Evolutionary conservation across 192 early-diverging fungal species (phyloP).

Genomic region (Mycoemilia scoparia): DNA sequence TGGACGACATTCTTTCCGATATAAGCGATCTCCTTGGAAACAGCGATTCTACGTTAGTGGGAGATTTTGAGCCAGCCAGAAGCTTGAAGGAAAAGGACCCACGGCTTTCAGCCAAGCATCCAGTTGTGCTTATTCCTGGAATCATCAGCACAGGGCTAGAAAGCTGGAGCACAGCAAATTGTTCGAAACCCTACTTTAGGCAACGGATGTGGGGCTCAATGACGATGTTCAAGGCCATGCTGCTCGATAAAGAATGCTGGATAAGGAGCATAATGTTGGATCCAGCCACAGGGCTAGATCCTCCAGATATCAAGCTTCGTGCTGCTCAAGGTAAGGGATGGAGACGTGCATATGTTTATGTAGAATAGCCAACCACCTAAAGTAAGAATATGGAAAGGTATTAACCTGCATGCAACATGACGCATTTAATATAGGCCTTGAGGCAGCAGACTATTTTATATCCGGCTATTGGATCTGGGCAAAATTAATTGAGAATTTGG

Average conservation of each 20-base stretch:
- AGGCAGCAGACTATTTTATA: conserved; percentile 80
- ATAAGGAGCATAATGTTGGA: conserved; percentile 66
- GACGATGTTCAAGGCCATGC: conserved; percentile 66
- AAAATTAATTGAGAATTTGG: conserved; percentile 63
- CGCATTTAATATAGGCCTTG: too few relatives aligned
- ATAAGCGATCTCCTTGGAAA: conserved; percentile 24
- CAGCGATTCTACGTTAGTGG: conserved; percentile 5
- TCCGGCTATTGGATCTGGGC: conserved; percentile 87
- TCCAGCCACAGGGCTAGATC: conserved; percentile 65
- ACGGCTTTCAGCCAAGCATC: conserved; percentile 18
- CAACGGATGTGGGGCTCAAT: conserved; percentile 73
- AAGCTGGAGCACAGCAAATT: conserved; percentile 65
- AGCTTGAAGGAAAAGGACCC: conserved; percentile 12
- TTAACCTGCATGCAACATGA: not conserved
- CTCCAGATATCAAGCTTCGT: conserved; percentile 57
- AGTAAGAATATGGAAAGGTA: not conserved
- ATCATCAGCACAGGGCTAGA: conserved; percentile 77
- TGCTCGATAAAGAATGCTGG: conserved; percentile 81
- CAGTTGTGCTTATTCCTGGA: conserved; percentile 71
- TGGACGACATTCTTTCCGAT: conserved; percentile 54
- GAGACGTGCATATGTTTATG: too few relatives aligned
- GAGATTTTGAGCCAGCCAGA: conserved; percentile 23
- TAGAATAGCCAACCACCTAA: not conserved
- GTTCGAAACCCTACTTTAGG: conserved; percentile 66
- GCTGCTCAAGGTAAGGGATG: conserved; percentile 67